Conservation (phyloP, 805 yeast species). For the Saccharomycopsis sp. region DNA sequence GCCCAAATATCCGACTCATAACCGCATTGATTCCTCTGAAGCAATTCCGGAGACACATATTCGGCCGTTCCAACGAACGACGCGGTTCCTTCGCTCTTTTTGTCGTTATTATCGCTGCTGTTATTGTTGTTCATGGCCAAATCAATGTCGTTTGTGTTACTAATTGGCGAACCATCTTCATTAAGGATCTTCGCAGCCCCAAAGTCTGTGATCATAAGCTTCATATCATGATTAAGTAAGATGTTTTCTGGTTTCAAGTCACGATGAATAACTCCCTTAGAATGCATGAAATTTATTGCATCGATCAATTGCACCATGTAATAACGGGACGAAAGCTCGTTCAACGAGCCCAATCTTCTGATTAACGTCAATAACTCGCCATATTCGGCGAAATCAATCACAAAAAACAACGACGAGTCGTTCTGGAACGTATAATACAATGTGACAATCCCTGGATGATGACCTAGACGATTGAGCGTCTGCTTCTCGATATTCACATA, state of each 20-base stretch:
- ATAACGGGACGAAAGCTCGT: slow-evolving; percentile 69
- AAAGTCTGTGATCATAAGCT: slow-evolving; percentile 89
- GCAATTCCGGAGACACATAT: slow-evolving; percentile 87
- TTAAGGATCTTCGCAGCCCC: slow-evolving; percentile 86
- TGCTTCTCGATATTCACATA: slow-evolving; percentile 94
- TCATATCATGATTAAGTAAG: slow-evolving; percentile 75
- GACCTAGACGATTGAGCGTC: slow-evolving; percentile 78
- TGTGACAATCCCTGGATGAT: slow-evolving; percentile 92
- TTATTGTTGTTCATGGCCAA: slow-evolving; percentile 29
- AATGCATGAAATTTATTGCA: slow-evolving; percentile 82
- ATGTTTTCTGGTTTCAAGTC: slow-evolving; percentile 95
- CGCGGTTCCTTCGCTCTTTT: slow-evolving; percentile 34
- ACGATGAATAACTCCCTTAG: slow-evolving; percentile 84
- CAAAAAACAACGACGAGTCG: slow-evolving; percentile 79
- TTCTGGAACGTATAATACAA: slow-evolving; percentile 94
- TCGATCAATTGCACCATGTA: slow-evolving; percentile 86
- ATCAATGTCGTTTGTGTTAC: slow-evolving; percentile 1
- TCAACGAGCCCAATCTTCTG: slow-evolving; percentile 68
- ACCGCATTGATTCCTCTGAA: slow-evolving; percentile 73
- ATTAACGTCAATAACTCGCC: slow-evolving; percentile 87
- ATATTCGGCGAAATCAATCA: slow-evolving; percentile 86
- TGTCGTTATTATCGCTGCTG: slow-evolving; percentile 24
- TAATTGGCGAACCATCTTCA: slow-evolving; percentile 22
- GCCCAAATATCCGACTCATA: slow-evolving; percentile 92
- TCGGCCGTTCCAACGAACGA: slow-evolving; percentile 98